These are phyloP conservation scores for Chrysopogon serrulatus DNA, from an alignment of 176 grass and related monocot genomes.

Conservation along the genomic window DNA sequence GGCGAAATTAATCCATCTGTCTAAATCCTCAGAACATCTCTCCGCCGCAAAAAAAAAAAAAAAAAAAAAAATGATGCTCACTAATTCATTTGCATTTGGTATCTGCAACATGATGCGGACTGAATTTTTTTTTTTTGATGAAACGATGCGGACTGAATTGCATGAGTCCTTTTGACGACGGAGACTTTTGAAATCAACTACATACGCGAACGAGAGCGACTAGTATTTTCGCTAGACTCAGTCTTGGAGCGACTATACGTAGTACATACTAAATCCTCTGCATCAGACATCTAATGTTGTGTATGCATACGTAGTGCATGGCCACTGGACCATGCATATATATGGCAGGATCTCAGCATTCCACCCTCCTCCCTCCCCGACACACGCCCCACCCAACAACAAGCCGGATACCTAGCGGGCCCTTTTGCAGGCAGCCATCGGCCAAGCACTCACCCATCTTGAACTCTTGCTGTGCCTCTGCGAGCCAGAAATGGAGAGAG, in stretches of 20 bases:
- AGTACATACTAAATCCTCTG: background rate
- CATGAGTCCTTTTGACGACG: background rate
- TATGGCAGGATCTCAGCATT: background rate
- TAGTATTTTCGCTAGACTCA: background rate
- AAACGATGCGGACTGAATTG: background rate
- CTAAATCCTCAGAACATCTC: background rate
- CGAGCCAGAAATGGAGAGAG: slow-evolving; percentile 7
- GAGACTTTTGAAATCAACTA: background rate
- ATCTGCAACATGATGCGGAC: background rate
- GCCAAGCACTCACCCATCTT: background rate
- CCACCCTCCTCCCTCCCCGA: no score
- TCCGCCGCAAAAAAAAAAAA: no score
- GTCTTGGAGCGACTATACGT: background rate
- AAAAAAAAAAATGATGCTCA: background rate
- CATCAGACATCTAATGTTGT: background rate
- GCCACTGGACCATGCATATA: background rate
- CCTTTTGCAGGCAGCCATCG: background rate
- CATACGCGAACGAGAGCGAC: no score
- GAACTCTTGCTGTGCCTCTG: background rate
- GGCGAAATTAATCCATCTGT: background rate
- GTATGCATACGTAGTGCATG: background rate
- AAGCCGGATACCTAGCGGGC: background rate
- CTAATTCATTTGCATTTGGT: no score
- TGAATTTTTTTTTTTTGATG: no score
- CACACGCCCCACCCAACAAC: no score